These are phyloP conservation scores for Eutrema japonicum DNA, from an alignment of 345 rosid species.

Conservation along the genomic window DNA sequence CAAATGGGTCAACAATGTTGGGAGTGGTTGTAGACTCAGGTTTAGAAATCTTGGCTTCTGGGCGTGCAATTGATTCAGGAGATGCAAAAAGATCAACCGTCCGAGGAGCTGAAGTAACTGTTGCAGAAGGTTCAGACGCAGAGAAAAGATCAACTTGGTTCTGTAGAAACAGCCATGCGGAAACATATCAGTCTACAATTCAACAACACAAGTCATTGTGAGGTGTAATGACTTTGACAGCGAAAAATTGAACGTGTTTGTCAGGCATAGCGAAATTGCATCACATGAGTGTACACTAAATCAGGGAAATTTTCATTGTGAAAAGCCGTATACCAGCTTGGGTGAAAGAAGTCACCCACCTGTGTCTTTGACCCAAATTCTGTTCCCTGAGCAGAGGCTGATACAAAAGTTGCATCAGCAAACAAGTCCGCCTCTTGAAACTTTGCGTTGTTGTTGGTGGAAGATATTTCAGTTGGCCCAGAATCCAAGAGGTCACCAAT, in stretches of 20 bases:
- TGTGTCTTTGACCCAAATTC: slow-evolving; percentile 52
- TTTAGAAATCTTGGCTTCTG: slow-evolving; percentile 52
- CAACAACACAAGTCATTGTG: slow-evolving; percentile 5
- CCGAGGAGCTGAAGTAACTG: slow-evolving; percentile 56
- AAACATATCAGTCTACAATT: slow-evolving; percentile 26
- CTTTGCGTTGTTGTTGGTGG: slow-evolving; percentile 43
- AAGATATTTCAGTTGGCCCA: slow-evolving; percentile 58
- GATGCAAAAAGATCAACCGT: slow-evolving; percentile 67
- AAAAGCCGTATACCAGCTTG: slow-evolving; percentile 8
- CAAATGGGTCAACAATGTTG: slow-evolving; percentile 76
- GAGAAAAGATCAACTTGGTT: slow-evolving; percentile 47
- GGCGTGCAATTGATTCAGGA: slow-evolving; percentile 56
- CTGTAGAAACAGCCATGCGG: slow-evolving; percentile 37
- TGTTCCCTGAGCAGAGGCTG: slow-evolving; percentile 65
- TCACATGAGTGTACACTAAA: slow-evolving; percentile 15
- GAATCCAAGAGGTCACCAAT: slow-evolving; percentile 83
- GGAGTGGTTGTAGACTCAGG: slow-evolving; percentile 46
- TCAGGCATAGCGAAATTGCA: slow-evolving; percentile 10
- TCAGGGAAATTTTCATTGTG: not conserved
- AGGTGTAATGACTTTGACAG: slow-evolving; percentile 15
- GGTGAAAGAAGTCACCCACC: slow-evolving; percentile 48
- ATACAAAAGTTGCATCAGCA: slow-evolving; percentile 94
- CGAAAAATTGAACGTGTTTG: not conserved
- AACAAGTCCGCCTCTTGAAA: slow-evolving; percentile 78
- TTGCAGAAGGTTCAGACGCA: slow-evolving; percentile 44